These are phyloP conservation scores for Populus hybrid DNA, from an alignment of 441 rosid genomes.

Conservation along the genomic window DNA sequence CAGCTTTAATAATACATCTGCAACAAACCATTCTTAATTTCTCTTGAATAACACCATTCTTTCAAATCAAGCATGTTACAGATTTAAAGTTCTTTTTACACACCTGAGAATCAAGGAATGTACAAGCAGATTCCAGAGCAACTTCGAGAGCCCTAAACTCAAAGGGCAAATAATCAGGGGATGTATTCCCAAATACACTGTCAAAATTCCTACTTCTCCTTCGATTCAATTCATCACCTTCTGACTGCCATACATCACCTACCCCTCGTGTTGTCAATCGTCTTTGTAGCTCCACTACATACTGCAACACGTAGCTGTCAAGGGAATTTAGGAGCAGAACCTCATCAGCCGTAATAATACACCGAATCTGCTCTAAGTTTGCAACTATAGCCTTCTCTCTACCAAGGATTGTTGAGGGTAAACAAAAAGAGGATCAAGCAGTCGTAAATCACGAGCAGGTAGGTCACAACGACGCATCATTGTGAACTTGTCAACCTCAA, in stretches of 20 bases:
- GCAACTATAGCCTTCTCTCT: conserved; percentile 97
- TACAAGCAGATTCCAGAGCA: conserved; percentile 94
- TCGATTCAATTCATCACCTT: conserved; percentile 45
- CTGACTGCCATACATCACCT: conserved; percentile 77
- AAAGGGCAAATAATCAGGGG: conserved; percentile 96
- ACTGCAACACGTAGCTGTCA: conserved; percentile 89
- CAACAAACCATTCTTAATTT: not conserved
- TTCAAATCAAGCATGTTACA: not conserved
- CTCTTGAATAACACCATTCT: not conserved
- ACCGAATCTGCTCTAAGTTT: conserved; percentile 94
- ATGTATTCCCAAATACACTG: conserved; percentile 52
- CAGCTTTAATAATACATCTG: not conserved
- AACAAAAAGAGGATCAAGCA: conserved; percentile 90
- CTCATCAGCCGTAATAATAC: conserved; percentile 94
- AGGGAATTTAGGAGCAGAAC: conserved; percentile 92
- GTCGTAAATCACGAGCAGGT: conserved; percentile 92
- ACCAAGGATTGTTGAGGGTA: conserved; percentile 92
- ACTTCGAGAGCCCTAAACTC: conserved; percentile 96
- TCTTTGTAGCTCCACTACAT: conserved; percentile 92
- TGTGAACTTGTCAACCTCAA: conserved; percentile 94
- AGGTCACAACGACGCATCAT: conserved; percentile 97
- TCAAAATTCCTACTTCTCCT: conserved; percentile 71
- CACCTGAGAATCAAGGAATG: conserved; percentile 98
- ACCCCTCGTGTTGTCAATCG: conserved; percentile 58
- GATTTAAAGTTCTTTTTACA: conserved; percentile 15